phyloP scores from a whole-genome alignment of 768 basidiomycete genomes.

The Tricholoma hemisulphureum region DNA sequence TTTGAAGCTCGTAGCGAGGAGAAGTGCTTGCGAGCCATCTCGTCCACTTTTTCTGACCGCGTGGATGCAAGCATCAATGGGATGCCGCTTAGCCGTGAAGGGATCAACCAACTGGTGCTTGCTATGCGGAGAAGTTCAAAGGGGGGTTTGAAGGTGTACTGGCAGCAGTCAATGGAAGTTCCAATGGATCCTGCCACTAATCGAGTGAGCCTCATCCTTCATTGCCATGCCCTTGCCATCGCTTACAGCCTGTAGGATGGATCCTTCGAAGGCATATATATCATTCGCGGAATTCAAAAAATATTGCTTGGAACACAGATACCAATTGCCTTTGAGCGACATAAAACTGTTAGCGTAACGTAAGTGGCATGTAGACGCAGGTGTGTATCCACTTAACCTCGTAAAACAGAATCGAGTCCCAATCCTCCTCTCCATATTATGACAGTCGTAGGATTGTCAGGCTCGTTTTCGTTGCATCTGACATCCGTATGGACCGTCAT shows the following conservation, averaged over 20 bases:
- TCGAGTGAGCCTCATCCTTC: constrained; percentile 35
- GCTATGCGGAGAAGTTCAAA: constrained; percentile 40
- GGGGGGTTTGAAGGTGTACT: constrained; percentile 45
- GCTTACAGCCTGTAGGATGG: constrained; percentile 39
- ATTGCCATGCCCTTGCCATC: constrained; percentile 4
- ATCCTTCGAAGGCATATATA: constrained; percentile 48
- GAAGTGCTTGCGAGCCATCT: constrained; percentile 41
- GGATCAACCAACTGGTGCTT: constrained; percentile 42
- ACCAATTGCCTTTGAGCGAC: constrained; percentile 42
- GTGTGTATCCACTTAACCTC: neutral
- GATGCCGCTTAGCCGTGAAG: constrained; percentile 33
- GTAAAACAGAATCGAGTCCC: constrained; percentile 40
- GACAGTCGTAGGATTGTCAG: constrained; percentile 51
- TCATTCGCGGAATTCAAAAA: constrained; percentile 49
- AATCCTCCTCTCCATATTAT: constrained; percentile 28
- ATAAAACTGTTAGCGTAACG: constrained; percentile 52
- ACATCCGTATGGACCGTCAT: constrained; percentile 33
- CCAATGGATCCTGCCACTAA: constrained; percentile 39
- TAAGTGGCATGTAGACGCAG: constrained; percentile 24
- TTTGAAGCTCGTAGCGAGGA: constrained; percentile 51
- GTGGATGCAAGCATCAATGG: constrained; percentile 47
- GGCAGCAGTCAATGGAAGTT: constrained; percentile 46
- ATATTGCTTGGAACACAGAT: constrained; percentile 30
- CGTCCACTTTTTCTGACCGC: constrained; percentile 43
- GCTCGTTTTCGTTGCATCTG: constrained; percentile 49